Base-by-base conservation (phyloP, 1,284 basidiomycete genomes). In the Ceraceosorus guamensis region DNA sequence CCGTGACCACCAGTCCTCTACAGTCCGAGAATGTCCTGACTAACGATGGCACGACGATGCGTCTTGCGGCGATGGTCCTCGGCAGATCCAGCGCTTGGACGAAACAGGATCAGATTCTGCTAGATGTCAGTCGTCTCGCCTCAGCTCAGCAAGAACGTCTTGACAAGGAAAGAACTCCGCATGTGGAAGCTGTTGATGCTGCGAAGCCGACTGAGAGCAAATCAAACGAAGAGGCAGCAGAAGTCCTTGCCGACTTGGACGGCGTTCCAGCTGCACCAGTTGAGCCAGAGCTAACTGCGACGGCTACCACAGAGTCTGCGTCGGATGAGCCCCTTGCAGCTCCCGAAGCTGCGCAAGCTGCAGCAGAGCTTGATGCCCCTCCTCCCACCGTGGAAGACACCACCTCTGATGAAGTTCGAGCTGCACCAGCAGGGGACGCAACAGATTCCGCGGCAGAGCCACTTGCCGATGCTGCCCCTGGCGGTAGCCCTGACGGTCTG, bases 1-100 rank as follows among this genome's bases (percentile, higher is more conserved):
- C 50, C 5, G 50, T 51, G n/a, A 24, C 31, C 16, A 30, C 44
- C 7, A 41, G 50, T 30, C 50, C 50, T 11, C 50, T 16, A 41
- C 50, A 43, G 35, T 24, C 50, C 5, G 50, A 51, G 32, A 51
- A 51, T 31, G 34, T 51, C 6, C 6, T 41, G n/a, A 41, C 33
- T 2, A 51, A 51, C 16, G 34, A 41, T 31, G 50, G 50, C 7
- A 51, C 18, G 16, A 4, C 50, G 4, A 41, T 41, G 33, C 50
- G 50, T n/a, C 50, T 51, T 16, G 13, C 50, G 14, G 50, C 50
- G 37, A 32, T 43, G 8, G 34, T 51, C 2, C 35, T 43, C 14
- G 50, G 50, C 10, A 37, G 39, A 11, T 37, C 50, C n/a, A 51
- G 50, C 39, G 34, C n/a, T 14, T 51, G 50, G 50, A 51, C 50